These are phyloP conservation scores for Lunularia cruciata DNA, from an alignment of 225 moss, liverwort and hornwort species.

Conservation along the genomic window DNA sequence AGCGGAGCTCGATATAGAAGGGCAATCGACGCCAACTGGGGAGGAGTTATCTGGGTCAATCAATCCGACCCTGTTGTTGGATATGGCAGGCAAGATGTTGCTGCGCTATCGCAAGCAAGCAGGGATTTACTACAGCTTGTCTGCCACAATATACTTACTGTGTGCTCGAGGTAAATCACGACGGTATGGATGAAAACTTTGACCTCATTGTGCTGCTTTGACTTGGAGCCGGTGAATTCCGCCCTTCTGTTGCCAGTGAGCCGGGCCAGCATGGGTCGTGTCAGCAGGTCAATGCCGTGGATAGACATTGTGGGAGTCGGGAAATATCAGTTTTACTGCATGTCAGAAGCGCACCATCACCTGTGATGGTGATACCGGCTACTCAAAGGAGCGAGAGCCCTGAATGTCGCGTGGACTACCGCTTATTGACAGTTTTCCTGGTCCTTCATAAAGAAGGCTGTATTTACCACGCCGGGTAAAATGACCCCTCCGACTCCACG, in stretches of 20 bases:
- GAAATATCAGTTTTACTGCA: neutral
- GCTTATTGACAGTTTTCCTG: neutral
- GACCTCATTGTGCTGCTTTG: too few relatives aligned
- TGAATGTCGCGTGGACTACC: neutral
- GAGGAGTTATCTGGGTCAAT: neutral
- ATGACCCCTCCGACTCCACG: neutral
- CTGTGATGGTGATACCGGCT: neutral
- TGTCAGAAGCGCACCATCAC: neutral
- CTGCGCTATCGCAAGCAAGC: too few relatives aligned
- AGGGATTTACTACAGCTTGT: too few relatives aligned
- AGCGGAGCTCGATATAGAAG: neutral
- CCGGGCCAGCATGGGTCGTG: too few relatives aligned
- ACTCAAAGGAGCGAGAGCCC: neutral
- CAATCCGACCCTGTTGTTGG: neutral
- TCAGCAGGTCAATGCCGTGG: neutral
- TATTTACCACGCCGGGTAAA: too few relatives aligned
- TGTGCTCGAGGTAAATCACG: too few relatives aligned
- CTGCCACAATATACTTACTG: too few relatives aligned
- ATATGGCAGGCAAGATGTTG: neutral
- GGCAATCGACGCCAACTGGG: conserved; percentile 10
- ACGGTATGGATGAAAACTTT: too few relatives aligned
- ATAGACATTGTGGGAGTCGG: neutral
- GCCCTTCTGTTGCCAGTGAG: too few relatives aligned
- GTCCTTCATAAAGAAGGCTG: neutral
- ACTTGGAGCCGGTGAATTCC: too few relatives aligned